Base-by-base conservation (phyloP, 2,329 filamentous ascomycete species). In the Penicillium sp. region DNA sequence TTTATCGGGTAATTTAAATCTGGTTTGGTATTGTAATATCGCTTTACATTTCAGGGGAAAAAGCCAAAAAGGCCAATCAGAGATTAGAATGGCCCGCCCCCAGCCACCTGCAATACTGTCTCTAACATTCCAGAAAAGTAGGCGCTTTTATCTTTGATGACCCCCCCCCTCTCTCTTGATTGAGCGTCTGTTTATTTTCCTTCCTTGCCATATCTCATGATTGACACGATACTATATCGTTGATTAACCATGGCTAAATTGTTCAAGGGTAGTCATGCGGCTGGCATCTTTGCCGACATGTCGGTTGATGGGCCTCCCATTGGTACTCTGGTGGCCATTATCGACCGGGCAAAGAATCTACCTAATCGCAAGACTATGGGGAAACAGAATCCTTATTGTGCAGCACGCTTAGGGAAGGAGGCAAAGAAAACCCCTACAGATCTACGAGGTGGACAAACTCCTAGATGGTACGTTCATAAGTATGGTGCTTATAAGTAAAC, bases 371-470 rank as follows among this genome's bases (percentile, higher is more conserved):
- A 96, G 80, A 94, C 92, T 6, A 97, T 99, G 81, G 94, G 94
- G 53, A 99, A 99, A 77, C 94, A 99, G 78, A 92, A 97, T 72
- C 93, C 94, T 0, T 99, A 97, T 75, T 97, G 92, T 75, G 94
- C 94, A 35, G 92, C 92, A 29, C 83, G 94, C 51, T 78, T 99
- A 44, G 94, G 93, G 31, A 99, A 99, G 75, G 92, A 97, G 76
- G 94, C 94, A 46, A 96, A 95, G 79, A 97, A 97, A 82, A 99
- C 94, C 2, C 88, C 89, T 40, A 97, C 93, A 4, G 94, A 99
- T 75, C 87, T 93, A 66, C 84, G 94, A 69, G 94, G 94, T 61
- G 94, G 94, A 41, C 94, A 99, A 76, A 97, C 94, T 37, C 94
- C 94, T 7, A 88, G 85, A 83, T 99, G 94, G 94, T 97, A 84